Conservation (phyloP, 2,329 filamentous ascomycete species). For the Colletotrichum navitas region DNA sequence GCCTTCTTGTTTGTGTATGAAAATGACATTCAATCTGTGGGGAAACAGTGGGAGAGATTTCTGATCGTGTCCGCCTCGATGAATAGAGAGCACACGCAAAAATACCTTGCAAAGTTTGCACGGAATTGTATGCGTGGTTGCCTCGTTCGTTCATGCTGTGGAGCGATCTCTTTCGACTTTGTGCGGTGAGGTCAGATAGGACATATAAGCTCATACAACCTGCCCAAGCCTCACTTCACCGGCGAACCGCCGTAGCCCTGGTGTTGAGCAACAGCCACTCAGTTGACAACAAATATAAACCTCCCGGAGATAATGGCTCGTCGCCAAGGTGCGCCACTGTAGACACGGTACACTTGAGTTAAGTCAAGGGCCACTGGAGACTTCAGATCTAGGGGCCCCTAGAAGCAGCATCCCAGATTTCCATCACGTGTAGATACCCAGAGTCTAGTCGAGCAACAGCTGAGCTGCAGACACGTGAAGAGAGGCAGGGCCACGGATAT, state of each 20-base stretch:
- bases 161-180: not conserved
- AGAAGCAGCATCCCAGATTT: not conserved
- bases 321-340: not conserved
- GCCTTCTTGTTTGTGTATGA: not conserved
- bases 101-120: not conserved
- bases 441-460: not conserved
- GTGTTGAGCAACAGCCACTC: not conserved
- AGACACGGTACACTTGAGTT: no score
- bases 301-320: not conserved
- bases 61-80: not conserved
- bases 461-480: not conserved
- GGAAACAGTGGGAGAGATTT: not conserved
- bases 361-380: no score
- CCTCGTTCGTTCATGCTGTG: not conserved
- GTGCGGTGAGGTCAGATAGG: not conserved
- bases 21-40: no score
- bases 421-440: constrained; percentile 38
- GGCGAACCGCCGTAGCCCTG: not conserved
- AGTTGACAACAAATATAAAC: not conserved
- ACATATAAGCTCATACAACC: not conserved
- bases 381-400: not conserved
- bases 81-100: not conserved
- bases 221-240: not conserved
- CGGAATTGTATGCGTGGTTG: not conserved
- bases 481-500: no score